These are phyloP conservation scores for Phanerochaete carnosa DNA, from an alignment of 768 basidiomycete genomes.

Conservation along the genomic window DNA sequence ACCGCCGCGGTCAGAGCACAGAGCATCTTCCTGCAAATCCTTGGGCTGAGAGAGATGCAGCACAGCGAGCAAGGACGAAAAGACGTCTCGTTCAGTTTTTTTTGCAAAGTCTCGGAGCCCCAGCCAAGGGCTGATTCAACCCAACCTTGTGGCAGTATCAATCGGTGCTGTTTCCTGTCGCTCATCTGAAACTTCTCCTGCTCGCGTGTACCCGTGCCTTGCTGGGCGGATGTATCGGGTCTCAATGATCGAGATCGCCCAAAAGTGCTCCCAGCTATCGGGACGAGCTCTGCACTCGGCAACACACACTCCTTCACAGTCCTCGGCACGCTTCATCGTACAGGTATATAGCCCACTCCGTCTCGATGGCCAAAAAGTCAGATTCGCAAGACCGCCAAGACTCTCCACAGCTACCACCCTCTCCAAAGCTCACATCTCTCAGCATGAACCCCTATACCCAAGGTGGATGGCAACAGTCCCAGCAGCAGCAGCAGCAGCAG, in stretches of 20 bases:
- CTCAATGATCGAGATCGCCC: conserved; percentile 8
- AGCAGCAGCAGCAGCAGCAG: no score
- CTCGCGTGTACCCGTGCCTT: conserved; percentile 2
- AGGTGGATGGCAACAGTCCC: conserved; percentile 16
- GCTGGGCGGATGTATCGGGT: neutral
- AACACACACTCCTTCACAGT: neutral
- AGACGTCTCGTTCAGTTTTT: no score
- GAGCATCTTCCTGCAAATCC: no score
- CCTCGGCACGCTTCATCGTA: neutral
- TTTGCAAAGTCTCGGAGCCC: neutral
- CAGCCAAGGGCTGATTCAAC: neutral
- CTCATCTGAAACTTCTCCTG: conserved; percentile 13
- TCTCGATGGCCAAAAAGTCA: neutral
- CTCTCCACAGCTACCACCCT: neutral
- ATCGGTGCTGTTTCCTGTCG: conserved; percentile 11
- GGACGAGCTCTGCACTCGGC: neutral
- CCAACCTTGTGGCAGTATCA: conserved; percentile 10
- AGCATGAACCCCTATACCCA: conserved; percentile 27
- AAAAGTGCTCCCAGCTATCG: neutral
- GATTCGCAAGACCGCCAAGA: neutral
- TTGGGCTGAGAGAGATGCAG: no score
- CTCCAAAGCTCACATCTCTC: conserved; percentile 8
- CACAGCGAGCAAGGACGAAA: no score
- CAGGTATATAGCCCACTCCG: conserved; percentile 9
- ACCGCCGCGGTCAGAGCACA: no score